A percentile compares a stretch with the other conserved stretches of the same genome.
Conservation (phyloP, 192 early-diverging fungal genomes). For the Rhizoclosmatium globosum region DNA sequence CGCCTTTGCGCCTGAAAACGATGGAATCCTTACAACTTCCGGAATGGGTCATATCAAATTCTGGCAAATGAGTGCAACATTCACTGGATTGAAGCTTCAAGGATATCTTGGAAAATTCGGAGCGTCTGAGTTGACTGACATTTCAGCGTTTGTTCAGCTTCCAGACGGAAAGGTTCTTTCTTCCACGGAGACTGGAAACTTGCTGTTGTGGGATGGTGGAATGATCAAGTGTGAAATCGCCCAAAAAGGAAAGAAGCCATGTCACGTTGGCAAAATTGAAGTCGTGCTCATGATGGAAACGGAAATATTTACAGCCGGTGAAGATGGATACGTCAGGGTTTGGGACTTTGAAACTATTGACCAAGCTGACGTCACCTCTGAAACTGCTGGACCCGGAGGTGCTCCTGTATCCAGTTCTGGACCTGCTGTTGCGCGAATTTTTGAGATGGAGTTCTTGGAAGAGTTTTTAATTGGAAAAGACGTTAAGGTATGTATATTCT, state of each 20-base stretch:
- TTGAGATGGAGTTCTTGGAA: constrained; percentile 67
- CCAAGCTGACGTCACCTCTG: constrained; percentile 58
- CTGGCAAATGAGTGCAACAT: constrained; percentile 68
- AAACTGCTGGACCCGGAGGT: constrained; percentile 31
- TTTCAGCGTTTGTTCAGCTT: constrained; percentile 63
- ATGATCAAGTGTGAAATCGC: constrained; percentile 73
- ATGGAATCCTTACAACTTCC: constrained; percentile 63
- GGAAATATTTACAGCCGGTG: constrained; percentile 65
- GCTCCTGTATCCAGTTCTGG: constrained; percentile 35
- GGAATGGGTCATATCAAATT: constrained; percentile 78
- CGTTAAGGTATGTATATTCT: constrained; percentile 53
- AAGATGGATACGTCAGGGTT: constrained; percentile 63
- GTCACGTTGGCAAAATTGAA: constrained; percentile 62
- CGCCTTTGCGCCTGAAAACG: constrained; percentile 61
- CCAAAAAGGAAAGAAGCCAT: constrained; percentile 53
- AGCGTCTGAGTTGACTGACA: constrained; percentile 65
- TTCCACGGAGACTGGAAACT: constrained; percentile 67
- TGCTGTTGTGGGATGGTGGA: constrained; percentile 70
- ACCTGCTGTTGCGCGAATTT: constrained; percentile 51
- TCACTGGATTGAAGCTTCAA: constrained; percentile 71
- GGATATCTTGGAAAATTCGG: constrained; percentile 72
- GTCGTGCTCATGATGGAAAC: constrained; percentile 57
- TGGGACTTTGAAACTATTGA: constrained; percentile 73
- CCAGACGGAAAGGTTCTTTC: constrained; percentile 70
- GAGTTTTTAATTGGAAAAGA: constrained; percentile 67